Percentiles rank a stretch among this genome's conserved stretches.
phyloP scores from a whole-genome alignment of 1,139 yeast species.

The Protomyces pachydermus region DNA sequence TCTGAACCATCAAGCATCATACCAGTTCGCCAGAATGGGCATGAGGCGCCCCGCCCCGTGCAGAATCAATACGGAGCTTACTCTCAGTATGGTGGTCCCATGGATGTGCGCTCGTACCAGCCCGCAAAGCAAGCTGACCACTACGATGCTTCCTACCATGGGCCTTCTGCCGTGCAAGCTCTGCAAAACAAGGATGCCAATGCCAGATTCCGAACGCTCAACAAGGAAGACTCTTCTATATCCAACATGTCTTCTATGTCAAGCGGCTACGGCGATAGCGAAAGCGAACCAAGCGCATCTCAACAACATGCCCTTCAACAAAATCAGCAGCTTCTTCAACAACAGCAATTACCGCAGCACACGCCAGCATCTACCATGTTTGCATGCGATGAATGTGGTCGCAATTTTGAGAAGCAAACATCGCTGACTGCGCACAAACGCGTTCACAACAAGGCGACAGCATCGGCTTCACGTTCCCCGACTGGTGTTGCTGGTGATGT shows the following conservation, averaged over 20 bases:
- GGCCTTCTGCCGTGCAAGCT: slow-evolving; percentile 15
- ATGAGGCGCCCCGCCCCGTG: background rate
- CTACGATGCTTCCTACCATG: background rate
- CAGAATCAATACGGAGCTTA: background rate
- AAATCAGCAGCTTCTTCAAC: background rate
- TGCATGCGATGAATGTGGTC: slow-evolving; percentile 30
- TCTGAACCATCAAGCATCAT: background rate
- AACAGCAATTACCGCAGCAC: background rate
- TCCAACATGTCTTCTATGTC: slow-evolving; percentile 7
- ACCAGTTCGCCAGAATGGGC: background rate
- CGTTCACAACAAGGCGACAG: slow-evolving; percentile 14
- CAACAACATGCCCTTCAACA: background rate
- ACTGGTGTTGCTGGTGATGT: background rate
- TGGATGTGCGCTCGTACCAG: background rate
- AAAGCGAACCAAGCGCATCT: background rate
- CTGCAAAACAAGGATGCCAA: slow-evolving; percentile 15
- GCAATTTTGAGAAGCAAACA: slow-evolving; percentile 20
- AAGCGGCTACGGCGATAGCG: background rate
- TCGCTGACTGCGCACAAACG: slow-evolving; percentile 27
- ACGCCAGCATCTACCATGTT: background rate
- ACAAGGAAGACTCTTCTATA: slow-evolving; percentile 27
- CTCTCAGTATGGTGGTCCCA: background rate
- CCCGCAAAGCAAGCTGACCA: background rate
- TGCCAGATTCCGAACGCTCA: slow-evolving; percentile 12
- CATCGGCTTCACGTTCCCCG: background rate